Conservation (phyloP, 768 basidiomycete species). For the Lactifluus subvellereus region DNA sequence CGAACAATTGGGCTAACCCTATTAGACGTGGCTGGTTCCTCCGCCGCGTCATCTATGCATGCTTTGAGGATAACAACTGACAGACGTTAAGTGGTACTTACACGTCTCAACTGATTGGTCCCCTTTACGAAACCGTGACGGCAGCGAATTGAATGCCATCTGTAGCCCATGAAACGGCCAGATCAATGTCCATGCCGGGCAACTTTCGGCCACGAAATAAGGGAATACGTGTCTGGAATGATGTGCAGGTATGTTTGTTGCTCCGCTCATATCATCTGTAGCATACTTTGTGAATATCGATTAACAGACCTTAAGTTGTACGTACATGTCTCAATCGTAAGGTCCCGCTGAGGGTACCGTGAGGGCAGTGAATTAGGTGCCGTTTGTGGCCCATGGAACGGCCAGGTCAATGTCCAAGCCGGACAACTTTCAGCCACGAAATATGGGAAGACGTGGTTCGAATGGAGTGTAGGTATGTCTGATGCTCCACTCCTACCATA, state of each 20-base stretch:
- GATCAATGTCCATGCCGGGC: constrained; percentile 16
- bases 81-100: constrained; percentile 23
- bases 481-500: neutral
- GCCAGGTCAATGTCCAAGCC: constrained; percentile 24
- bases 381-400: constrained; percentile 1
- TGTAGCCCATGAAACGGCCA: constrained; percentile 20
- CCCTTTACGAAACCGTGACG: constrained; percentile 5
- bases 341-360: constrained; percentile 22
- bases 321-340: constrained; percentile 28
- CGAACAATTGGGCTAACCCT: neutral
- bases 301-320: constrained; percentile 22
- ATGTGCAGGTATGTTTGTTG: neutral
- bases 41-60: constrained; percentile 25
- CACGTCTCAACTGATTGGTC: constrained; percentile 29
- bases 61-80: constrained; percentile 17
- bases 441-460: constrained; percentile 11
- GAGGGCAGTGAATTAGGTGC: neutral
- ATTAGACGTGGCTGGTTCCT: neutral
- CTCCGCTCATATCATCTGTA: constrained; percentile 21
- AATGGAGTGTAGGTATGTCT: neutral
- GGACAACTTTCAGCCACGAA: neutral
- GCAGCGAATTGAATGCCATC: neutral
- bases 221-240: constrained; percentile 5
- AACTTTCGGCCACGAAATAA: neutral
- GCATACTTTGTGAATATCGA: constrained; percentile 11